These are phyloP conservation scores for Phytophthora pisi DNA, from an alignment of 352 stramenopile genomes.

Conservation along the genomic window DNA sequence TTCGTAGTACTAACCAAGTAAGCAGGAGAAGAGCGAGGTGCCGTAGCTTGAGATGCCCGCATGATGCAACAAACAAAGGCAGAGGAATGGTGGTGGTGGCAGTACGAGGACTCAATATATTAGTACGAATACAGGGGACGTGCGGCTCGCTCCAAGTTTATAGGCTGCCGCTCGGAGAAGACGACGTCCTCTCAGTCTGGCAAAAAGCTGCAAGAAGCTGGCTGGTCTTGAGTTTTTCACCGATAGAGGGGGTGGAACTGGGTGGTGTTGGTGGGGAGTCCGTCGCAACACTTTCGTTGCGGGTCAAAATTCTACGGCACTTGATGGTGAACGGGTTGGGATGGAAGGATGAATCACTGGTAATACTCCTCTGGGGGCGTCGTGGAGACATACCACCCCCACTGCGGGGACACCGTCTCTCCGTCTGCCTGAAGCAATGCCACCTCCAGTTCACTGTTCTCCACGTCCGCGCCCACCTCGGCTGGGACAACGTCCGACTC, in stretches of 20 bases:
- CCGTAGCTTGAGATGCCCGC: neutral
- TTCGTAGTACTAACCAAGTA: neutral
- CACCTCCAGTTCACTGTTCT: conserved; percentile 20
- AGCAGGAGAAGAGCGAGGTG: neutral
- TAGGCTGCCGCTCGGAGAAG: conserved; percentile 4
- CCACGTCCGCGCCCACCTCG: conserved; percentile 19
- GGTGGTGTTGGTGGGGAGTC: conserved; percentile 9
- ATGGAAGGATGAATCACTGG: conserved; percentile 16
- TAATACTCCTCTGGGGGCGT: conserved; percentile 82
- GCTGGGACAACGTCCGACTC: conserved; percentile 23
- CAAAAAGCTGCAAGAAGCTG: conserved; percentile 15
- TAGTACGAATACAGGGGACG: conserved; percentile 27
- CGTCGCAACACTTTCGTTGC: conserved; percentile 15
- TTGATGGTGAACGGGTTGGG: conserved; percentile 6
- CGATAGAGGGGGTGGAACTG: neutral
- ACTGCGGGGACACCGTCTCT: conserved; percentile 64
- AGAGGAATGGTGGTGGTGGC: conserved; percentile 5
- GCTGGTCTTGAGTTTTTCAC: conserved; percentile 14
- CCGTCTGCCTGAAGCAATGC: conserved; percentile 44
- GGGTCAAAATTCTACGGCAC: conserved; percentile 37
- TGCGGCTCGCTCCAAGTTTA: conserved; percentile 5
- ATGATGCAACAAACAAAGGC: neutral
- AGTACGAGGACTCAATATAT: conserved; percentile 36
- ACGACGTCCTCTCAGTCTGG: conserved; percentile 15
- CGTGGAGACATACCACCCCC: conserved; percentile 85